Conservation (phyloP, 2,329 filamentous ascomycete species). For the Microcyclospora pomicola region DNA sequence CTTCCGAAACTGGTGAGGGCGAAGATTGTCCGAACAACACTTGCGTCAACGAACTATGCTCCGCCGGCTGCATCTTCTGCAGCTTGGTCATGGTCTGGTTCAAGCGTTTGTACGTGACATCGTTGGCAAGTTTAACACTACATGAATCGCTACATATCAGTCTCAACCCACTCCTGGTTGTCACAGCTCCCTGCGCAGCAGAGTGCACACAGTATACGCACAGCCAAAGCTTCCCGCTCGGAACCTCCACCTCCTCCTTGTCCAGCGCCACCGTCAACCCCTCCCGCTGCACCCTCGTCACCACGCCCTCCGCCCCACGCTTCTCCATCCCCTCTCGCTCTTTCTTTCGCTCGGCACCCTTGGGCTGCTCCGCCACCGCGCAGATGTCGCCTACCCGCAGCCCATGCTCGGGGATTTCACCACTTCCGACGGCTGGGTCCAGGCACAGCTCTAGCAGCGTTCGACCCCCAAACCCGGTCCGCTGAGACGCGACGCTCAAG, state of each 20-base stretch:
- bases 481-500: constrained; percentile 57
- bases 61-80: constrained; percentile 40
- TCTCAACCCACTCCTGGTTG: constrained; percentile 4
- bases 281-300: constrained; percentile 47
- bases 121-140: constrained; percentile 53
- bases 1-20: constrained; percentile 33
- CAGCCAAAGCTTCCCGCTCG: constrained; percentile 47
- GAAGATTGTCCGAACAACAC: constrained; percentile 47
- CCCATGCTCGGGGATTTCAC: constrained; percentile 55
- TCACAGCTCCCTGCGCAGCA: background rate
- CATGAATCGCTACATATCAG: constrained; percentile 1
- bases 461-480: constrained; percentile 84
- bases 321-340: constrained; percentile 58
- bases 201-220: constrained; percentile 27
- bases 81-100: constrained; percentile 50
- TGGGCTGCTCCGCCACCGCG: constrained; percentile 58
- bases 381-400: constrained; percentile 67
- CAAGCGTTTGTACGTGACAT: constrained; percentile 53
- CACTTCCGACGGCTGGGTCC: constrained; percentile 50
- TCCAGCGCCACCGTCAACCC: constrained; percentile 56
- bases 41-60: constrained; percentile 44
- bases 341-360: constrained; percentile 54
- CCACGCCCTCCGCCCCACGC: constrained; percentile 55
- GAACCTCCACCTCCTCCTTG: constrained; percentile 44
- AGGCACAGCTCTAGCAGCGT: constrained; percentile 68